Conservation (phyloP, 2,329 filamentous ascomycete species). For the Fusarium tjaetaba region DNA sequence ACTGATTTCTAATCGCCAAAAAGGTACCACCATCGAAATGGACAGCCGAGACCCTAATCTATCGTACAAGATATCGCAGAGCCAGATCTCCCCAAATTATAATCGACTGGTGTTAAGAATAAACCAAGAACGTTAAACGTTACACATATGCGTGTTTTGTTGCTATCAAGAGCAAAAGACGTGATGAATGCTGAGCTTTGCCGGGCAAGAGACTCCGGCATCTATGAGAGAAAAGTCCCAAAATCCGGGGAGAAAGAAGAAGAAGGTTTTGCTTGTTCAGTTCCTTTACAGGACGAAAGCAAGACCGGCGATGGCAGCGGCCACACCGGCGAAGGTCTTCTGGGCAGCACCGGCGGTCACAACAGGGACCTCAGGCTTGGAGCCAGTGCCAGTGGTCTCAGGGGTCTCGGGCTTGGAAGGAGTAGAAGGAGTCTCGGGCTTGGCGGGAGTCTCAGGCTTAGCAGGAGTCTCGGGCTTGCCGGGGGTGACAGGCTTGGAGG, state of each 20-base stretch:
- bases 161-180: conserved; percentile 5
- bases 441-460: not conserved
- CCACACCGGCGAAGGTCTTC: conserved; percentile 40
- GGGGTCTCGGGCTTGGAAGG: conserved; percentile 1
- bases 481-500: not conserved
- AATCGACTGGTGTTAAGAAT: conserved; percentile 34
- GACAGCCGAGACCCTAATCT: conserved; percentile 21
- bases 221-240: not conserved
- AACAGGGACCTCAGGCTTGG: conserved; percentile 27
- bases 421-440: not conserved
- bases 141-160: conserved; percentile 25
- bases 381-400: not conserved
- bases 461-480: not conserved
- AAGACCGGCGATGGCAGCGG: conserved; percentile 38
- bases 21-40: conserved; percentile 32
- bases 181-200: conserved; percentile 17
- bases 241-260: not conserved
- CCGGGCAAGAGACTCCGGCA: not conserved
- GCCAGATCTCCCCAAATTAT: conserved; percentile 14
- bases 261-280: not conserved
- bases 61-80: conserved; percentile 22
- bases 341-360: conserved; percentile 40
- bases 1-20: conserved; percentile 36
- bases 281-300: conserved; percentile 41
- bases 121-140: conserved; percentile 40